Evolutionary conservation across 495 filamentous ascomycete species (phyloP).

Genomic region (Aspergillus campestris): DNA sequence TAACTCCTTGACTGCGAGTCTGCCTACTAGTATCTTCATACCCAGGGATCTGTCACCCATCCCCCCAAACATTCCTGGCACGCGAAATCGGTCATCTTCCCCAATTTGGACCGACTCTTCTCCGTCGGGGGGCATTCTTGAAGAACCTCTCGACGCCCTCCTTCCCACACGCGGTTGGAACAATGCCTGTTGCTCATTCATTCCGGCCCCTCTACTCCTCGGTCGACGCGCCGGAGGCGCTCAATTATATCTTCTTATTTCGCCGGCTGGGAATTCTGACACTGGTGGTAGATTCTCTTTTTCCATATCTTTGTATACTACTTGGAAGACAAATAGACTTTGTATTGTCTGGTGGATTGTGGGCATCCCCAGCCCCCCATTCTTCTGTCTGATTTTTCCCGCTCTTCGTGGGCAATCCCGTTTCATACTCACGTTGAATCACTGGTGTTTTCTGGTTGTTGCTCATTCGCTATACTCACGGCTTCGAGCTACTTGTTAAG

Average conservation of each 20-base stretch:
- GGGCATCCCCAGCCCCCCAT: not conserved
- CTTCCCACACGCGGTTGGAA: not conserved
- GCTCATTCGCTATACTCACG: constrained; percentile 5
- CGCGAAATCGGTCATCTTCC: too few relatives aligned
- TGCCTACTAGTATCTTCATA: too few relatives aligned
- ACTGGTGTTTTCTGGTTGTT: not conserved
- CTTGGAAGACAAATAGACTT: too few relatives aligned
- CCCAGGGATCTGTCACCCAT: too few relatives aligned
- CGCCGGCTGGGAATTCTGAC: constrained; percentile 1
- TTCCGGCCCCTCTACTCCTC: constrained; percentile 19
- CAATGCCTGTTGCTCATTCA: not conserved
- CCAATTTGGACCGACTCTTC: too few relatives aligned
- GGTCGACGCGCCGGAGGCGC: constrained; percentile 20
- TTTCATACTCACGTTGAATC: too few relatives aligned
- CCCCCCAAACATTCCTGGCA: too few relatives aligned
- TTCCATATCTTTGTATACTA: not conserved
- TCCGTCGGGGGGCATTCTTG: too few relatives aligned
- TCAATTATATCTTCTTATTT: constrained; percentile 15
- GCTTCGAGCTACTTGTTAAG: constrained; percentile 1
- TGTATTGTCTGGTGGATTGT: not conserved
- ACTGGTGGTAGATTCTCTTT: constrained; percentile 1
- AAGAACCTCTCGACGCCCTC: too few relatives aligned
- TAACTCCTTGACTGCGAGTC: too few relatives aligned
- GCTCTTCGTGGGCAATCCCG: not conserved
- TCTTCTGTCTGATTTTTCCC: not conserved